Percentiles rank a stretch among this genome's conserved stretches.
Conservation (phyloP, 768 basidiomycete species). For the Lentinula aciculospora region DNA sequence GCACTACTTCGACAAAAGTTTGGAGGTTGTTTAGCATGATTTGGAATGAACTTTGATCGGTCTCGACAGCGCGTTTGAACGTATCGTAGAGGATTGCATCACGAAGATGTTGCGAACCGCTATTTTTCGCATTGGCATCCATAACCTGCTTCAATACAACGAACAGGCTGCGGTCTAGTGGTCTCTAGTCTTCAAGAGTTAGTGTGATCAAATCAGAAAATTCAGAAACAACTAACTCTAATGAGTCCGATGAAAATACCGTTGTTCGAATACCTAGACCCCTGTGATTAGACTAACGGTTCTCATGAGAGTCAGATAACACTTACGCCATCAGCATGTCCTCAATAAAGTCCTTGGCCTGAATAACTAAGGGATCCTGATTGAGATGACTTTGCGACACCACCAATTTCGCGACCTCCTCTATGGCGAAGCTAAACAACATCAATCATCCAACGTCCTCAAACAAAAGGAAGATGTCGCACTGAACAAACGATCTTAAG, state of each 20-base stretch:
- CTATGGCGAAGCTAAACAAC: constrained; percentile 42
- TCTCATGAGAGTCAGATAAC: constrained; percentile 2
- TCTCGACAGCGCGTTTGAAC: constrained; percentile 40
- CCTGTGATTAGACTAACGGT: neutral
- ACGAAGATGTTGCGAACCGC: constrained; percentile 27
- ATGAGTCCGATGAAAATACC: constrained; percentile 55
- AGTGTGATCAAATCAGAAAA: neutral
- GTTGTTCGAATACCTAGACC: constrained; percentile 46
- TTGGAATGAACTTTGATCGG: constrained; percentile 45
- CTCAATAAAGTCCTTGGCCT: constrained; percentile 52
- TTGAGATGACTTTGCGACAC: constrained; percentile 38
- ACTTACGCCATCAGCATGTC: constrained; percentile 43
- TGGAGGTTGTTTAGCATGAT: constrained; percentile 52
- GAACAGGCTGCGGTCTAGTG: constrained; percentile 43
- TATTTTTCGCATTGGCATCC: constrained; percentile 27
- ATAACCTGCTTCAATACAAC: constrained; percentile 43
- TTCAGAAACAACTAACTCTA: constrained; percentile 34
- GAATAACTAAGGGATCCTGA: constrained; percentile 54
- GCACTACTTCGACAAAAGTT: constrained; percentile 51
- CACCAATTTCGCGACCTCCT: constrained; percentile 43
- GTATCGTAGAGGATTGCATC: constrained; percentile 55
- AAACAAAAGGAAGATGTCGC: constrained; percentile 12
- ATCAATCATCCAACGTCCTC: neutral
- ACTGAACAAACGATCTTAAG: constrained; percentile 51
- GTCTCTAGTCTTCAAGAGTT: constrained; percentile 31